Conservation (phyloP, 169 alveolate genomes). For the Cystoisospora suis region DNA sequence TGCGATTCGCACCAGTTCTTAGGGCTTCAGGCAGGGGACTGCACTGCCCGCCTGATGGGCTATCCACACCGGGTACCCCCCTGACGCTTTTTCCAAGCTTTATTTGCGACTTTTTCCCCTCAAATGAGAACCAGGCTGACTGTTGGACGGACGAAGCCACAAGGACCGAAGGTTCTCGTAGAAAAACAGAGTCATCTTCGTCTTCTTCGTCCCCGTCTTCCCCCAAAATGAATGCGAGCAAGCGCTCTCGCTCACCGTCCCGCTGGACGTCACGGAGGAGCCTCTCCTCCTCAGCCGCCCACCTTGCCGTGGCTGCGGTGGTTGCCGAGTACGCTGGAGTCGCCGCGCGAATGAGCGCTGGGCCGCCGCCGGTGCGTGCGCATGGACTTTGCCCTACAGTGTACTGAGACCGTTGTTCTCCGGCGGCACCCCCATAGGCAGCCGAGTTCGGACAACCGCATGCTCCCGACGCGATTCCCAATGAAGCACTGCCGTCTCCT, state of each 20-base stretch:
- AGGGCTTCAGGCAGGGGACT: too few relatives aligned
- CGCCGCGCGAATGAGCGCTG: background rate
- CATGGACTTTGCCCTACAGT: too few relatives aligned
- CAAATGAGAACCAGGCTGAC: too few relatives aligned
- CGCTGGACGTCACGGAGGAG: background rate
- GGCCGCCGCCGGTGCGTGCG: too few relatives aligned
- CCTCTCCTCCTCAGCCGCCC: constrained; percentile 10
- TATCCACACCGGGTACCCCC: too few relatives aligned
- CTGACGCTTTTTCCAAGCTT: too few relatives aligned
- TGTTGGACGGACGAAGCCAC: too few relatives aligned
- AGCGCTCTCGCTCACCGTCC: constrained; percentile 2
- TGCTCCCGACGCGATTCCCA: background rate
- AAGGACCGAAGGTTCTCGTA: too few relatives aligned
- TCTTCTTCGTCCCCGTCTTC: background rate
- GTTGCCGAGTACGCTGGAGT: background rate
- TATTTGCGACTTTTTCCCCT: too few relatives aligned
- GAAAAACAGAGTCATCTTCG: background rate
- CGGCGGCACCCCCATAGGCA: background rate
- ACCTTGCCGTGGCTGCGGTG: constrained; percentile 17
- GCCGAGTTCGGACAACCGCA: background rate
- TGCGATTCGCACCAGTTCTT: too few relatives aligned
- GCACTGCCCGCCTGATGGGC: too few relatives aligned
- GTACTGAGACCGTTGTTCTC: background rate
- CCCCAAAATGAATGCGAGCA: background rate
- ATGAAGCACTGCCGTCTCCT: background rate